These are phyloP conservation scores for Licmophora abbreviata DNA, from an alignment of 108 stramenopile species.

Conservation along the genomic window DNA sequence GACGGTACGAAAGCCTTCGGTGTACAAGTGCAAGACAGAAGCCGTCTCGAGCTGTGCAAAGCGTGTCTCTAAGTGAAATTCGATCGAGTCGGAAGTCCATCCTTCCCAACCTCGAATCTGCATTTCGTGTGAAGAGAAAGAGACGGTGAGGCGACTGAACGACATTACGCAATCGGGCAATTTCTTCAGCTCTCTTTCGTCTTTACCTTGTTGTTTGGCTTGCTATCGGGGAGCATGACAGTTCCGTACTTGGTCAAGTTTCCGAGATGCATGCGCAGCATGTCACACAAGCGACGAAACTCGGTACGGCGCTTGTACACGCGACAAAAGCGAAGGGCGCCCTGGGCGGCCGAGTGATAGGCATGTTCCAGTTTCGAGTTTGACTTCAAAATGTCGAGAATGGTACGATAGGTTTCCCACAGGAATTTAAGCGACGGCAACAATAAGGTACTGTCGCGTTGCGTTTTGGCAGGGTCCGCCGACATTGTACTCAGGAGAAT, in stretches of 20 bases:
- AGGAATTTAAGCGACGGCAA: slow-evolving; percentile 96
- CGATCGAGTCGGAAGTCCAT: slow-evolving; percentile 88
- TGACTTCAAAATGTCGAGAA: slow-evolving; percentile 88
- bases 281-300: slow-evolving; percentile 92
- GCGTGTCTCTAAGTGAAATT: slow-evolving; percentile 92
- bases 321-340: slow-evolving; percentile 87
- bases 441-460: slow-evolving; percentile 80
- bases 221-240: slow-evolving; percentile 21
- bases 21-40: slow-evolving; percentile 89
- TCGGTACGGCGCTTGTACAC: slow-evolving; percentile 85
- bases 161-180: not conserved
- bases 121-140: slow-evolving; percentile 1
- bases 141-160: slow-evolving; percentile 2
- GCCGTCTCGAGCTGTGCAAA: slow-evolving; percentile 95
- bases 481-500: slow-evolving; percentile 93
- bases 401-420: slow-evolving; percentile 96
- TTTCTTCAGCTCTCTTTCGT: slow-evolving; percentile 1
- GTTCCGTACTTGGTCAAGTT: slow-evolving; percentile 88
- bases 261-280: slow-evolving; percentile 89
- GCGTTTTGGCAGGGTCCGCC: slow-evolving; percentile 83
- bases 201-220: slow-evolving; percentile 64
- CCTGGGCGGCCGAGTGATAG: slow-evolving; percentile 83
- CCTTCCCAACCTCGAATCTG: slow-evolving; percentile 93
- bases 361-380: slow-evolving; percentile 92
- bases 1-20: slow-evolving; percentile 96